Conservation (phyloP, 371 early-diverging fungal genomes). For the Mortierella sp. region DNA sequence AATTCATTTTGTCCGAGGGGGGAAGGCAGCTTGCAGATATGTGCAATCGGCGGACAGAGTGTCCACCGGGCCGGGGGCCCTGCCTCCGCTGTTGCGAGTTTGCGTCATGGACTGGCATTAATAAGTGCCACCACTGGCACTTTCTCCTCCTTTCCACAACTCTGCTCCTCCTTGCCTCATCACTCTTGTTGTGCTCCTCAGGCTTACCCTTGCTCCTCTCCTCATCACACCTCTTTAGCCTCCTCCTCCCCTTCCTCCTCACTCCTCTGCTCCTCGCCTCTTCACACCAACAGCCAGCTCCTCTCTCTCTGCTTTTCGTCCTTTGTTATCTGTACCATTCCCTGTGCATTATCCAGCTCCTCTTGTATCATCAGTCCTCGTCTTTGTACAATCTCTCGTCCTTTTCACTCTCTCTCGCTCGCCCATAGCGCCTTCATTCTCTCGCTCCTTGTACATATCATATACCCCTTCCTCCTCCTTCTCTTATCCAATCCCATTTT, state of each 20-base stretch:
- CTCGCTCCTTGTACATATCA: not conserved
- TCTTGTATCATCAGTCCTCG: slow-evolving; percentile 6
- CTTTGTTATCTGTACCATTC: not conserved
- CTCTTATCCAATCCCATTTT: not conserved
- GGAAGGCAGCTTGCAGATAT: too few species aligned
- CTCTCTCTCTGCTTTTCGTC: not conserved
- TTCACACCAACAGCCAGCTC: not conserved
- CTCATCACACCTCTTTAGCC: not conserved
- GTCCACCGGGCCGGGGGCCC: too few species aligned
- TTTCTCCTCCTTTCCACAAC: not conserved
- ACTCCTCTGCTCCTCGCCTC: not conserved
- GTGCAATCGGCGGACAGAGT: too few species aligned
- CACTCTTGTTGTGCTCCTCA: too few species aligned
- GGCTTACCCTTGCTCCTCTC: too few species aligned
- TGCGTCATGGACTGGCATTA: too few species aligned
- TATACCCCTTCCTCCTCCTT: not conserved
- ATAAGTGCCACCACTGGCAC: too few species aligned
- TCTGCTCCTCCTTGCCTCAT: not conserved
- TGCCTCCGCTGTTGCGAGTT: too few species aligned
- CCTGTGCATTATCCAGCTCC: slow-evolving; percentile 6
- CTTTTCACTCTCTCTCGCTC: not conserved
- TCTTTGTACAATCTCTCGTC: not conserved
- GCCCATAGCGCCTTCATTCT: not conserved
- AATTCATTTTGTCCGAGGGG: too few species aligned
- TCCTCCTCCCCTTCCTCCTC: too few species aligned